Evolutionary conservation across 768 basidiomycete species (phyloP), one percentile per base, ranked within the genome.

Genomic region (Boletus rufocinnamomeus): DNA sequence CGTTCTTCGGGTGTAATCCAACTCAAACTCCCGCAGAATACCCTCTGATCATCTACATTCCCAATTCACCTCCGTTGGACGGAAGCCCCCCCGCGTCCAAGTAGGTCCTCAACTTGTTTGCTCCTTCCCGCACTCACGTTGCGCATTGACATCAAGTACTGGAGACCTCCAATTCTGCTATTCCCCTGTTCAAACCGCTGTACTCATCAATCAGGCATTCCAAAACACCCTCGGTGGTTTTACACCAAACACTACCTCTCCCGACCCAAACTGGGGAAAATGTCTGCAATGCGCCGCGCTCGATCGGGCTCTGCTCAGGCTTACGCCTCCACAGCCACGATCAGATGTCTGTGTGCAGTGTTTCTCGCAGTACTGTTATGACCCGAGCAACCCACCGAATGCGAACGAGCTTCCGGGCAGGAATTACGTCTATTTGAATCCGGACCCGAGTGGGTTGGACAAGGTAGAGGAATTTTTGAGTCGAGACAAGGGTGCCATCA

Each of bases 1-100:
- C 88, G 0, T 91, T 93, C 75, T 93, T 91, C 74, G 92, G 91
- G 4, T 93, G 91, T 67, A 74, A 87, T 64, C 81, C 85, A 17
- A 67, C 54, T 4, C 68, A 79, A 47, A 70, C 28, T 5, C 80
- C 85, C 16, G 72, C 82, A 2, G 81, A 83, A 56, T 88, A 80
- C 60, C 90, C 90, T 0, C 62, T 93, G 21, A 72, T 93, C 41
- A 80, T 93, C 44, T 91, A 89, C 65, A 76, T 93, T 8, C 91
- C 92, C 7, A 90, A 88, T 68, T 80, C 88, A 32, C 88, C 90
- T n/a, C 87, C 87, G 4, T 63, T 85, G 21, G 79, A 77, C 54
- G 87, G 86, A 25, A 79, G 77, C 57, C 68, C 80, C 55, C 87
- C 89, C 14, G 81, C 85, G 21, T 78, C 84, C n/a, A 85, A 91